Percentiles rank a stretch among this genome's conserved stretches.
These are phyloP conservation scores for Apiotrichum gracile DNA, from an alignment of 1,284 basidiomycete genomes.

Conservation along the genomic window DNA sequence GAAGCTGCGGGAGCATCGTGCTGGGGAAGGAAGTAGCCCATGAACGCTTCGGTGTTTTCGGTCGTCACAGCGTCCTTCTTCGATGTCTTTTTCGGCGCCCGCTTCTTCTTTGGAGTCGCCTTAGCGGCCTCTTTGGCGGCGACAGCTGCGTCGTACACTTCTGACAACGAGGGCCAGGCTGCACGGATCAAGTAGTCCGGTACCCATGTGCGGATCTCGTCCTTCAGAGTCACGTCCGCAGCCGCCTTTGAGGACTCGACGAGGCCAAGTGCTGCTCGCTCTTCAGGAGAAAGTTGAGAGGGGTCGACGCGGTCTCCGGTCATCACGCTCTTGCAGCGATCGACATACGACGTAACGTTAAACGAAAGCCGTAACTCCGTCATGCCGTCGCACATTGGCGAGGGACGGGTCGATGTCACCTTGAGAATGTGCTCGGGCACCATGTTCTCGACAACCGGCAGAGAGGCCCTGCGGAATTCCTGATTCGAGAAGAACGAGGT, in stretches of 20 bases:
- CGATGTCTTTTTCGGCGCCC: background rate
- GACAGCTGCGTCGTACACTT: conserved; percentile 22
- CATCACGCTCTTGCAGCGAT: conserved; percentile 33
- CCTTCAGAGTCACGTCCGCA: conserved; percentile 4
- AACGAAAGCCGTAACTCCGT: conserved; percentile 39
- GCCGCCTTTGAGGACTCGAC: background rate
- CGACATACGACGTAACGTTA: conserved; percentile 18
- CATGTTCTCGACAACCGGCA: background rate
- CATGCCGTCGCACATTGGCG: conserved; percentile 27
- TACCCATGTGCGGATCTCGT: conserved; percentile 29
- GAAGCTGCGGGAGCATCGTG: background rate
- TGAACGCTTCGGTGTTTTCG: background rate
- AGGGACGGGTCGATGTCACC: conserved; percentile 27
- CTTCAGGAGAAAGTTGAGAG: conserved; percentile 13
- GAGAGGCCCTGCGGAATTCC: background rate
- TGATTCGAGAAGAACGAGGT: conserved; percentile 16
- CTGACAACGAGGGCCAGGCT: conserved; percentile 30
- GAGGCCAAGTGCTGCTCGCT: conserved; percentile 25
- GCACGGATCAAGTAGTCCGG: conserved; percentile 29
- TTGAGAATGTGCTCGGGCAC: conserved; percentile 24
- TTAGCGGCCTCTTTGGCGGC: conserved; percentile 14
- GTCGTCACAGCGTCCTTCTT: background rate
- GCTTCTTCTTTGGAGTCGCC: background rate
- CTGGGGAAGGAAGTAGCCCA: background rate
- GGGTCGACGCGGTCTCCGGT: conserved; percentile 32